Base-by-base conservation (phyloP, 2,329 filamentous ascomycete species). In the Xylariaceae sp. region DNA sequence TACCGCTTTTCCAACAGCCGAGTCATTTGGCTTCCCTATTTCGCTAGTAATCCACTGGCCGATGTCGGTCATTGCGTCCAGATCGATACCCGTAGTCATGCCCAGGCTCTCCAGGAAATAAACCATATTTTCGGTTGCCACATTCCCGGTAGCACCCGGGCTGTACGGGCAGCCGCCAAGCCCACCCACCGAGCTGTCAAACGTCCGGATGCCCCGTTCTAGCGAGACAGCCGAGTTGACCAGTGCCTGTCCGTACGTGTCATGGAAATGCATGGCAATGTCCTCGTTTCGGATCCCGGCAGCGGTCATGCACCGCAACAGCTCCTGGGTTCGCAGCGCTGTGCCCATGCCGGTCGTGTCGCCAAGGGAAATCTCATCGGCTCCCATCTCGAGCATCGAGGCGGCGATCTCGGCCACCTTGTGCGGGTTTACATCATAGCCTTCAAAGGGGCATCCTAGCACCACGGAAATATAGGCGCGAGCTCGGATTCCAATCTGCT, bases 291-390 rank as follows among this genome's bases (percentile, higher is more conserved):
- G 75, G 2, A 88, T 72, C 0, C 77, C 78, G 0, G 79, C 76
- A 4, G 77, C 73, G 8, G 70, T 66, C 52, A 84, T 66, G 53
- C 66, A 76, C 46, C 74, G 73, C 45, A 84, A 67, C 5, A 84
- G 69, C 54, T 77, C 67, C 51, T 67, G 63, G 0, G 66, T 69
- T 2, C 68, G 66, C 3, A 65, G 61, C 10, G 65, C 66, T 0
- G 89, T 95, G 30, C 91, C 92, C 80, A 95, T 91, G 16, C 92
- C 92, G 0, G 91, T 92, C 0, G 92, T 96, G 66, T 96, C 92
- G 6, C 90, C 91, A 0, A 96, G 80, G 1, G 88, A 88, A 61
- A 96, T 91, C 76, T 96, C 90, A 66, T 95, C 89, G 18, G 89
- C 92, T 16, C 92, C 92, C 77, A 92, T 88, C 66, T 92, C 88